A percentile compares a stretch with the other conserved stretches of the same genome.
phyloP scores from a whole-genome alignment of 2,329 filamentous ascomycete genomes.

The Parastagonospora nodorum region DNA sequence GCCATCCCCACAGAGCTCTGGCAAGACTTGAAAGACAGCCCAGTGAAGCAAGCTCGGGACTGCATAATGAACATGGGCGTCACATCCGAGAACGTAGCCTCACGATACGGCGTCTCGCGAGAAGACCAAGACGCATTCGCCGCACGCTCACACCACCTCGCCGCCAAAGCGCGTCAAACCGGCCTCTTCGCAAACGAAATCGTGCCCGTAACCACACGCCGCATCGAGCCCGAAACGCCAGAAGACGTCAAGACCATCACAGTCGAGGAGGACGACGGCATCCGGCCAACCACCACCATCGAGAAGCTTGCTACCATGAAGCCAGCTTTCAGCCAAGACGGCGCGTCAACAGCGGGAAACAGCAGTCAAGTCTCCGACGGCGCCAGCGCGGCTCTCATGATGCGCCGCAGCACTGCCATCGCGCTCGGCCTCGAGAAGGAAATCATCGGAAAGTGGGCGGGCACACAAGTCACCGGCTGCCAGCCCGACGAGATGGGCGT shows the following conservation, averaged over 20 bases:
- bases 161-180: conserved; percentile 68
- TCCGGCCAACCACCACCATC: conserved; percentile 68
- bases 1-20: conserved; percentile 86
- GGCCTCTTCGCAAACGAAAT: conserved; percentile 81
- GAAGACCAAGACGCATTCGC: conserved; percentile 85
- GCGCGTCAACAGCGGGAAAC: conserved; percentile 84
- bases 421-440: conserved; percentile 69
- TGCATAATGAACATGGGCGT: conserved; percentile 95
- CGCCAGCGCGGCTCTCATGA: conserved; percentile 80
- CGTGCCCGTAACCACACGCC: conserved; percentile 75
- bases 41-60: conserved; percentile 72
- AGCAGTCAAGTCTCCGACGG: conserved; percentile 85
- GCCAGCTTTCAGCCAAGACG: conserved; percentile 78
- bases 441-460: conserved; percentile 85
- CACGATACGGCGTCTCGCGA: conserved; percentile 73
- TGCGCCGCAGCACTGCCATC: conserved; percentile 79
- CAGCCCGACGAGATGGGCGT: conserved; percentile 93
- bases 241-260: conserved; percentile 63
- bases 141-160: conserved; percentile 73
- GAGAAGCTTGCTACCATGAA: conserved; percentile 80
- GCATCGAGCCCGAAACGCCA: conserved; percentile 63
- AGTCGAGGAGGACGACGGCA: conserved; percentile 80
- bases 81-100: conserved; percentile 86
- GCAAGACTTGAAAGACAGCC: conserved; percentile 70
- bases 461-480: conserved; percentile 76